Evolutionary conservation across 2,329 filamentous ascomycete genomes (phyloP).

Genomic region (Fusarium poae): DNA sequence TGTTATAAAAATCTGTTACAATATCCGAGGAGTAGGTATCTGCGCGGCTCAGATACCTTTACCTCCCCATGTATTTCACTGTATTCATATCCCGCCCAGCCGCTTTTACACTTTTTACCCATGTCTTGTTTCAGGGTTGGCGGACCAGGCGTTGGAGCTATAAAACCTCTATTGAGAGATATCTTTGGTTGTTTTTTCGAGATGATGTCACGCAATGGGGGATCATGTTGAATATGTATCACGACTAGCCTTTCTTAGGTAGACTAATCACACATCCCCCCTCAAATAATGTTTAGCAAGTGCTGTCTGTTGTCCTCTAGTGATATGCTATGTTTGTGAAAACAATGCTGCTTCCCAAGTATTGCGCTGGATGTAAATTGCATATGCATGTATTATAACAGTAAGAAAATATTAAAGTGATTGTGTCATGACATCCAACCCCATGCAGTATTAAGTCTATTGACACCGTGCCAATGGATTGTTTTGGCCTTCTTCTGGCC

Average conservation of each 20-base stretch:
- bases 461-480: slow-evolving; percentile 49
- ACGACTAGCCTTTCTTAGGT: slow-evolving; percentile 58
- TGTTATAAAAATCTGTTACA: slow-evolving; percentile 49
- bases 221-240: slow-evolving; percentile 60
- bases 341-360: too few species aligned
- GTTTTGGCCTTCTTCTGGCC: slow-evolving; percentile 42
- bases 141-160: slow-evolving; percentile 66
- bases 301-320: background rate
- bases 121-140: slow-evolving; percentile 62
- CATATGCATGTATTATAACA: background rate
- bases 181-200: slow-evolving; percentile 61
- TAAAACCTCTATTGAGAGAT: slow-evolving; percentile 60
- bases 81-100: slow-evolving; percentile 65
- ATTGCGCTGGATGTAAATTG: too few species aligned
- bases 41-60: slow-evolving; percentile 54
- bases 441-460: slow-evolving; percentile 49
- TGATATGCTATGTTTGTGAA: background rate
- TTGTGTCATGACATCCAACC: slow-evolving; percentile 47
- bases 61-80: slow-evolving; percentile 60
- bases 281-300: slow-evolving; percentile 56
- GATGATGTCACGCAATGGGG: slow-evolving; percentile 60
- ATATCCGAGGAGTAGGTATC: slow-evolving; percentile 52
- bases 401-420: background rate
- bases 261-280: slow-evolving; percentile 70
- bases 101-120: slow-evolving; percentile 58